Percentiles rank a stretch among this genome's conserved stretches.
These are phyloP conservation scores for Sporothrix pseudoabietina DNA, from an alignment of 2,329 filamentous ascomycete genomes.

Conservation along the genomic window DNA sequence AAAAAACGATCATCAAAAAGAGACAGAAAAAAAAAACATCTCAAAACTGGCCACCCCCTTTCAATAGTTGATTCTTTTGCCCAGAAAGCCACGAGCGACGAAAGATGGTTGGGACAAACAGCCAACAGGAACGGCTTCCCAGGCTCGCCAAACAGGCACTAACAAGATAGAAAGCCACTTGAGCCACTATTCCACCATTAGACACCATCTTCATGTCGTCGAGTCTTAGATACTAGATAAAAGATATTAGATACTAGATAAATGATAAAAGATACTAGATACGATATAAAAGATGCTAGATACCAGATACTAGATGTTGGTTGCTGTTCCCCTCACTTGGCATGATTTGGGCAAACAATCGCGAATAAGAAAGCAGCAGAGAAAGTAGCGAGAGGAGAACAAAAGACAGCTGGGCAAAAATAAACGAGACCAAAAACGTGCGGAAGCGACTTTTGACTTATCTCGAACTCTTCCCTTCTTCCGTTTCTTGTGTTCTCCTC, in stretches of 20 bases:
- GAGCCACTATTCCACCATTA: neutral
- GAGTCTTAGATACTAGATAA: neutral
- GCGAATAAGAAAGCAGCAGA: neutral
- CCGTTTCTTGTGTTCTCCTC: neutral
- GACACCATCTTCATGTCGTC: neutral
- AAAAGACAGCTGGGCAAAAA: neutral
- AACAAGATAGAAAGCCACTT: neutral
- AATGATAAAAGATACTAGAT: too few species aligned
- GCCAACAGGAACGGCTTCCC: neutral
- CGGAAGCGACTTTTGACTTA: neutral
- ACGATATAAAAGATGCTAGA: too few species aligned
- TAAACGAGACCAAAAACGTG: too few species aligned
- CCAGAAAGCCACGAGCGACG: neutral
- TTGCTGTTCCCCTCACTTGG: constrained; percentile 2
- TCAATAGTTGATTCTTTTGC: neutral
- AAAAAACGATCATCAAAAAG: neutral
- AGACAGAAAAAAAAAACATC: neutral
- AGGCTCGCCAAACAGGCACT: neutral
- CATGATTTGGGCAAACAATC: neutral
- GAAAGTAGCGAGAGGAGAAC: neutral
- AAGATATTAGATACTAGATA: neutral
- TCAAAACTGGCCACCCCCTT: neutral
- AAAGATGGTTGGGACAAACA: neutral
- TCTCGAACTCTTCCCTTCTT: neutral
- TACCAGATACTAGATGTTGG: neutral